phyloP scores from a whole-genome alignment of 345 rosid species.

The Pugionium cornutum region DNA sequence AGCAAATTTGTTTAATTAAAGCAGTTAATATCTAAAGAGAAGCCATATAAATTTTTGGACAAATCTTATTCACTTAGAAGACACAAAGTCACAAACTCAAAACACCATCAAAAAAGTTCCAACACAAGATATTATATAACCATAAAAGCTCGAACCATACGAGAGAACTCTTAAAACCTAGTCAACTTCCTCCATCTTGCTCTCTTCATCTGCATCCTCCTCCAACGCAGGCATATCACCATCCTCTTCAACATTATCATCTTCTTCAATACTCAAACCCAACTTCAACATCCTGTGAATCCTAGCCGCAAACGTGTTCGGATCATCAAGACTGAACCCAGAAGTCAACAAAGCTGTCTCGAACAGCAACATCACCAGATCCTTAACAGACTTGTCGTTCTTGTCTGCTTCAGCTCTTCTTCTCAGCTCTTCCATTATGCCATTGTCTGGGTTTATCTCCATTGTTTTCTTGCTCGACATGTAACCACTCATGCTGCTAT shows the following conservation, averaged over 20 bases:
- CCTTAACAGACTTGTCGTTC: conserved; percentile 46
- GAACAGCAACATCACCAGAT: conserved; percentile 62
- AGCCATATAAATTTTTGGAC: too few relatives aligned
- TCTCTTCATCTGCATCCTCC: conserved; percentile 80
- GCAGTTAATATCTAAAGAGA: too few relatives aligned
- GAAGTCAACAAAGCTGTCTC: conserved; percentile 82
- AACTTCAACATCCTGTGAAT: conserved; percentile 89
- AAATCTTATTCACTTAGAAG: too few relatives aligned
- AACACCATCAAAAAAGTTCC: too few relatives aligned
- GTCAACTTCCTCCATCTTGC: conserved; percentile 96
- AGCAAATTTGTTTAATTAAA: too few relatives aligned
- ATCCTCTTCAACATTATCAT: conserved; percentile 53
- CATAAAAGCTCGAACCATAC: not conserved
- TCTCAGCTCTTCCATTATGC: conserved; percentile 86
- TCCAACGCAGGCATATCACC: conserved; percentile 79
- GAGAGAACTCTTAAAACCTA: conserved; percentile 12
- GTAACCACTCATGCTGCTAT: conserved; percentile 85
- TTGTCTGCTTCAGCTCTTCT: conserved; percentile 80
- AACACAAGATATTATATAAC: too few relatives aligned
- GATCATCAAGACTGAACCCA: conserved; percentile 89
- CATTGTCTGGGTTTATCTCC: conserved; percentile 89
- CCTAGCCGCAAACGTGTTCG: conserved; percentile 74
- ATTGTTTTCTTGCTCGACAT: conserved; percentile 93
- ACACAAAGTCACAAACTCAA: too few relatives aligned
- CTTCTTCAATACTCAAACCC: conserved; percentile 84